Evolutionary conservation across 176 grass and related monocot species (phyloP), one percentile per base, ranked within the genome.

Genomic region (Puccinellia tenuiflora): DNA sequence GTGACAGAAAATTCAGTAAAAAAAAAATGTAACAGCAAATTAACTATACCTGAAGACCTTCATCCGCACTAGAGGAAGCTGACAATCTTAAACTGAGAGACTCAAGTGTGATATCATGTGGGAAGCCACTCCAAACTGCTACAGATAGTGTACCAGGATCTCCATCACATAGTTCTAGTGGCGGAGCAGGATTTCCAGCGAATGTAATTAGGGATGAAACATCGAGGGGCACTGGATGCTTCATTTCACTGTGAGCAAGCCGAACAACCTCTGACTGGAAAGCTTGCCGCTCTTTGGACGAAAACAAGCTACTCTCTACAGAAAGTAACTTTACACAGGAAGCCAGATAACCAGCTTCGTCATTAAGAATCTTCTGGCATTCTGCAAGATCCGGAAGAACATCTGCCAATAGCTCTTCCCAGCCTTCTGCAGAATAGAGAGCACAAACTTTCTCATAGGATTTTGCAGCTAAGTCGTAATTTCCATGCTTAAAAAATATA

Each of bases 371-470:
- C 73, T 99, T 99, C 65, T 99, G 97, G 71, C 97, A 96, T 73
- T 99, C 97, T 73, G 97, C 93, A 68, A 99, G 91, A 75, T 99
- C 87, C 62, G 91, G 97, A 84, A 99, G 92, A 80, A 99, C 92
- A 83, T 94, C 89, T 75, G 93, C 89, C 76, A 99, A 83, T 69
- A 99, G 67, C 68, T 94, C 91, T 85, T 99, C 93, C 97, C 97
- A 99, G 56, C 97, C 93, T 75, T 96, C 97, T 75, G 91, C 93
- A 83, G 96, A 89, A 82, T 99, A 99, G 10, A 99, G 86, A 79
- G 96, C 96, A 35, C 89, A 99, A 16, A 99, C 91, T 82, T 96
- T 99, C 63, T 99, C 96, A 83, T 96, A 99, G 76, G 96, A 99
- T 75, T 99, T 99, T 90, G 88, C 91, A 92, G 96, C 93, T 75